Percentiles rank a stretch among this genome's conserved stretches.
phyloP scores from a whole-genome alignment of 176 grass and related monocot genomes.

The Olyra latifolia region DNA sequence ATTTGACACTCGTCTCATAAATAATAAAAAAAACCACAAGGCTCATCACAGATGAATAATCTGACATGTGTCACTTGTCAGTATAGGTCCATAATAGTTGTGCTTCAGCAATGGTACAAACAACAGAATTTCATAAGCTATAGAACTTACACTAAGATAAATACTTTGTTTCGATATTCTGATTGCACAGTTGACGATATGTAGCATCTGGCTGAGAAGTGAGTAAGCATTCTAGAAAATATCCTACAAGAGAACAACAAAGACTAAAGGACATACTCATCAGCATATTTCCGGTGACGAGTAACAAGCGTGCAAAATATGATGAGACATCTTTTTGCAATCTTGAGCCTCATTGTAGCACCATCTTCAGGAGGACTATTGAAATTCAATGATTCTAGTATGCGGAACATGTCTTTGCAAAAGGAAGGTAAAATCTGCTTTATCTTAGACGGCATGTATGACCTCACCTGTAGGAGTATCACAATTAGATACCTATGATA shows the following conservation, averaged over 20 bases:
- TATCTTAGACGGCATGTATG: conserved; percentile 80
- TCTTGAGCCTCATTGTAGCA: conserved; percentile 50
- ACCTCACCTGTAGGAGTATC: conserved; percentile 64
- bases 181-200: conserved; percentile 60
- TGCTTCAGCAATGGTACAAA: conserved; percentile 22
- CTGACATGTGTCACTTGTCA: background rate
- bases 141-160: conserved; percentile 72
- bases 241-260: conserved; percentile 30
- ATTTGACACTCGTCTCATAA: conserved; percentile 28
- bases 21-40: conserved; percentile 27
- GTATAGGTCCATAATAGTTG: background rate
- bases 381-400: conserved; percentile 75
- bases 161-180: conserved; percentile 80
- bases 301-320: conserved; percentile 82
- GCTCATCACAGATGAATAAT: conserved; percentile 27
- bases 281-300: conserved; percentile 80
- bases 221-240: conserved; percentile 44
- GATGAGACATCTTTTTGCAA: conserved; percentile 86
- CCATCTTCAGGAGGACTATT: conserved; percentile 44
- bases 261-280: conserved; percentile 56
- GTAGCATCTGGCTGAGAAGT: conserved; percentile 82
- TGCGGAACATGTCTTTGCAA: conserved; percentile 72
- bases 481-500: conserved; percentile 27
- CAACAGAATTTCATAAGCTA: conserved; percentile 30
- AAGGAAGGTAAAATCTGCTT: conserved; percentile 68